A percentile compares a stretch with the other conserved stretches of the same genome.
Conservation (phyloP, 2,329 filamentous ascomycete genomes). For the Monilinia vaccinii-corymbosi region DNA sequence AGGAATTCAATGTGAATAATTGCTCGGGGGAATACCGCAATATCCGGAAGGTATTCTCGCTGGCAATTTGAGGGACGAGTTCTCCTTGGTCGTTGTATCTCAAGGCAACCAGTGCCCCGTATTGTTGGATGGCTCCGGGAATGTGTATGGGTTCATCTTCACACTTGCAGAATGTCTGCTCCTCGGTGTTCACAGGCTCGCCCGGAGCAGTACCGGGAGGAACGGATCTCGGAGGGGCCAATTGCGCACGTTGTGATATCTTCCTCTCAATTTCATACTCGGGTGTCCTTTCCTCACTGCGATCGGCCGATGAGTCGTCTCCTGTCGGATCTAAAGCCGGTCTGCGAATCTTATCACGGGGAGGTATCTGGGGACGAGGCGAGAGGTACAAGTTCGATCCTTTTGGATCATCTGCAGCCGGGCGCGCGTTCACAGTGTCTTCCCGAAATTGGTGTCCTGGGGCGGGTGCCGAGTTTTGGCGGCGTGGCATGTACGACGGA, state of each 20-base stretch:
- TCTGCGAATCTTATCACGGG: slow-evolving; percentile 13
- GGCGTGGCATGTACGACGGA: not conserved
- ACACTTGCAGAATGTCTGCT: slow-evolving; percentile 41
- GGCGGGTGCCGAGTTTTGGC: not conserved
- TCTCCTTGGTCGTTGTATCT: slow-evolving; percentile 60
- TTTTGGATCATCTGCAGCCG: not conserved
- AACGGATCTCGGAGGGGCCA: slow-evolving; percentile 15
- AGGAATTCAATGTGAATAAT: slow-evolving; percentile 64
- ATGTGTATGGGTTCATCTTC: slow-evolving; percentile 90
- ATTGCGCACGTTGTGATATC: slow-evolving; percentile 13
- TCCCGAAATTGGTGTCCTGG: not conserved
- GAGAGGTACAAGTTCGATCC: slow-evolving; percentile 10
- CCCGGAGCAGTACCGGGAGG: slow-evolving; percentile 16
- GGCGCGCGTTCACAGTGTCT: not conserved
- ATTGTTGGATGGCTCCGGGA: slow-evolving; percentile 48
- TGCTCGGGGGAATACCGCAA: slow-evolving; percentile 70
- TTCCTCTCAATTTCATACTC: not conserved
- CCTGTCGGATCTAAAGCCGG: not conserved
- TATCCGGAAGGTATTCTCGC: slow-evolving; percentile 68
- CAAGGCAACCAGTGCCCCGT: slow-evolving; percentile 67
- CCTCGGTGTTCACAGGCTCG: slow-evolving; percentile 4
- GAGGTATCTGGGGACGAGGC: slow-evolving; percentile 17
- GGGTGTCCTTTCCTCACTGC: not conserved
- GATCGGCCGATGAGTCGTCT: not conserved
- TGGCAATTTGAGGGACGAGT: slow-evolving; percentile 63